Evolutionary conservation across 495 filamentous ascomycete genomes (phyloP).

Genomic region (Xylona heveae): DNA sequence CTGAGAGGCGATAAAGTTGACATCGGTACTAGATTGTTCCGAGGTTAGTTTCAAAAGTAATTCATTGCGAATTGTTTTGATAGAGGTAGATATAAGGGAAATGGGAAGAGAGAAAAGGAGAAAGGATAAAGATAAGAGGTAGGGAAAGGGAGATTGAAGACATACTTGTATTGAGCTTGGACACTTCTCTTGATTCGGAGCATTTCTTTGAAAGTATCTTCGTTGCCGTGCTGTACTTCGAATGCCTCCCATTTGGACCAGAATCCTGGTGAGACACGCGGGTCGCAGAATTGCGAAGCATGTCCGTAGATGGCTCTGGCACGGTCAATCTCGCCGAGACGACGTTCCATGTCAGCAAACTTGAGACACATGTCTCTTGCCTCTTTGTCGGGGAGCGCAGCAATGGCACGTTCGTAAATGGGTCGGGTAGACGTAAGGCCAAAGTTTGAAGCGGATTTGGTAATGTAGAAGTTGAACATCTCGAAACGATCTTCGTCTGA

Average conservation of each 20-base stretch:
- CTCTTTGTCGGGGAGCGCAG: slow-evolving; percentile 78
- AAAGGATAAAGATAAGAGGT: slow-evolving; percentile 1
- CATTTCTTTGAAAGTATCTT: slow-evolving; percentile 99
- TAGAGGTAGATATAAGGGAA: slow-evolving; percentile 1
- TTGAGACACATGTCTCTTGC: slow-evolving; percentile 97
- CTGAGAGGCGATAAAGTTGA: slow-evolving; percentile 95
- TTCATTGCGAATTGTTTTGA: no score
- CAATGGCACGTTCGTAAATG: slow-evolving; percentile 92
- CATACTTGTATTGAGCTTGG: slow-evolving; percentile 83
- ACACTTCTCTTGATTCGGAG: slow-evolving; percentile 91
- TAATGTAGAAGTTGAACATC: slow-evolving; percentile 99
- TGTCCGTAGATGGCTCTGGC: slow-evolving; percentile 91
- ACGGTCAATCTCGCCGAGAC: slow-evolving; percentile 90
- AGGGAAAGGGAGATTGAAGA: slow-evolving; percentile 2
- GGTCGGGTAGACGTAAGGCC: slow-evolving; percentile 85
- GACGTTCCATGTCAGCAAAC: slow-evolving; percentile 95
- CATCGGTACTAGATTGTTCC: slow-evolving; percentile 44
- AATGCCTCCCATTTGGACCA: slow-evolving; percentile 97
- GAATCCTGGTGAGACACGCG: slow-evolving; percentile 68
- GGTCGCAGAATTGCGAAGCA: slow-evolving; percentile 93
- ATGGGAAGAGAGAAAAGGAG: not conserved
- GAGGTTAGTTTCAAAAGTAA: no score
- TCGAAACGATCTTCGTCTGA: slow-evolving; percentile 87
- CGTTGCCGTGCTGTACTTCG: slow-evolving; percentile 93
- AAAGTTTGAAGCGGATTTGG: slow-evolving; percentile 96